phyloP scores from a whole-genome alignment of 1,284 basidiomycete genomes.

The Leccinum ambiguum region DNA sequence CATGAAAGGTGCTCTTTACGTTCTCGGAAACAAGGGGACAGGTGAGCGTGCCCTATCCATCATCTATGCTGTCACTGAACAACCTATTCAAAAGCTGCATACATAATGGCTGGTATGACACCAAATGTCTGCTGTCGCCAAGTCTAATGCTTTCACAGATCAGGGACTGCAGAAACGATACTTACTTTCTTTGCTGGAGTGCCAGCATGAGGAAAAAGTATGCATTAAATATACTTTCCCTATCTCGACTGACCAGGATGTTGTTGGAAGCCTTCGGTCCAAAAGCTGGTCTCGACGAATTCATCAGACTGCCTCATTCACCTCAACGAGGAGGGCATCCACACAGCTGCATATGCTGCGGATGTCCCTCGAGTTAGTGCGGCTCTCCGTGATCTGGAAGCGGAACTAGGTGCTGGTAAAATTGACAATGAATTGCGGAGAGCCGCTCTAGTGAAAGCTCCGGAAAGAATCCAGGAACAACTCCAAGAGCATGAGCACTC shows the following conservation, averaged over 20 bases:
- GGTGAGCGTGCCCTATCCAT: conserved; percentile 36
- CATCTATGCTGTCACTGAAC: conserved; percentile 9
- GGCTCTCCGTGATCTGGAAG: conserved; percentile 46
- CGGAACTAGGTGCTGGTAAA: conserved; percentile 46
- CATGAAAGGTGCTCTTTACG: conserved; percentile 94
- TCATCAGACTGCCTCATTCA: conserved; percentile 65
- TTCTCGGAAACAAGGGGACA: conserved; percentile 79
- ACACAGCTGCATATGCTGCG: conserved; percentile 58
- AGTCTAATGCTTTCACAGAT: conserved; percentile 44
- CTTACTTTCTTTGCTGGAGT: conserved; percentile 72
- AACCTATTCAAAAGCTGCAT: conserved; percentile 43
- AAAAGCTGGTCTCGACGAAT: conserved; percentile 79
- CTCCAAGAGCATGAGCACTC: conserved; percentile 47
- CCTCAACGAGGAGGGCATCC: conserved; percentile 61
- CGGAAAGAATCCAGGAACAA: conserved; percentile 43
- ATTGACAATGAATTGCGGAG: conserved; percentile 45
- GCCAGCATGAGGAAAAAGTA: conserved; percentile 93
- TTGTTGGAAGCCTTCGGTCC: conserved; percentile 75
- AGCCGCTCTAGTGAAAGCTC: conserved; percentile 42
- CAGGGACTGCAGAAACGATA: conserved; percentile 66
- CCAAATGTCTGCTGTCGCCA: conserved; percentile 7
- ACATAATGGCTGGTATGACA: conserved; percentile 58
- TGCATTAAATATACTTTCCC: conserved; percentile 4
- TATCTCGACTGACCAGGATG: conserved; percentile 8
- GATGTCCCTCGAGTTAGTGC: conserved; percentile 44